Base-by-base conservation (phyloP, 768 basidiomycete species). In the Tylopilus felleus region DNA sequence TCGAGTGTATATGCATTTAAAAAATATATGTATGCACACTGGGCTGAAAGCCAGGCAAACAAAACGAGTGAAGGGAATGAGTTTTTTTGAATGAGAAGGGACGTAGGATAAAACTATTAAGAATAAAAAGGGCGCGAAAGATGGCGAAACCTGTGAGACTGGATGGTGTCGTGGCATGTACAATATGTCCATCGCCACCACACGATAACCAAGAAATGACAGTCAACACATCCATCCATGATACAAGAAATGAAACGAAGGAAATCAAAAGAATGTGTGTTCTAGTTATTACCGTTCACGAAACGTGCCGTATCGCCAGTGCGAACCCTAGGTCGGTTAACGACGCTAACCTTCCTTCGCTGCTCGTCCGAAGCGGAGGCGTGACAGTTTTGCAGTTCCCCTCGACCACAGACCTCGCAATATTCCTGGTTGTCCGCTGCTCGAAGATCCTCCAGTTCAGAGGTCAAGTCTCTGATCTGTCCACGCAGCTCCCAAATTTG, bases 401-500 rank as follows among this genome's bases (percentile, higher is more conserved):
- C 82, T 56, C 85, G 73, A 28, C 87, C 85, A 62, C 90, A 90
- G 36, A 71, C 64, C 4, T 78, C 73, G 66, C 89, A 92, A 52
- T 79, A 80, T 22, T 62, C 65, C 45, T 73, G 73, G 43, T 71
- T 66, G 38, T 76, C 76, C 16, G 60, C 66, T 25, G 69, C 70
- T 44, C 77, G 81, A 39, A 84, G 69, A 23, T 76, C 79, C 31
- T 85, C 83, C 31, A 92, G 66, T 66, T 91, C 86, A 19, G 79
- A 75, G 58, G 86, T 84, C 53, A 93, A 73, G 65, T 86, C 84
- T 45, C 80, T 80, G 42, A 92, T 79, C 65, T 88, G 86, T 13
- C 80, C 79, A 63, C 88, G 88, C 47, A 92, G 72, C 63, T 90
- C 89, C 84, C 80, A 83, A 47, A 90, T 78, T 54, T 87, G 84